These are phyloP conservation scores for Barnettozyma californica DNA, from an alignment of 805 yeast species.

Conservation along the genomic window DNA sequence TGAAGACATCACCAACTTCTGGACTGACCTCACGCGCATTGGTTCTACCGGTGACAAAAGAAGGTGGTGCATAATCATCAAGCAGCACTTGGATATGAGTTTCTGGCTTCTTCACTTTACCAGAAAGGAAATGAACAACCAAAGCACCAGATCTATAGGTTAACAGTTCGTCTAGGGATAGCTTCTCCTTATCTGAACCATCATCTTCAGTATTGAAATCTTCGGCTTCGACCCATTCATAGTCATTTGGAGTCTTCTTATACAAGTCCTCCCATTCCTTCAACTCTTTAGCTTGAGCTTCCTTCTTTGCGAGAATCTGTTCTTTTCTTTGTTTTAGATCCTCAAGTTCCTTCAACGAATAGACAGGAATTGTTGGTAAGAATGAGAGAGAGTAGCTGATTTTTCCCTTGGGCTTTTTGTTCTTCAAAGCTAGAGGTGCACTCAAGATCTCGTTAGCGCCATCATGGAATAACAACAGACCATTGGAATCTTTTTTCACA, in stretches of 20 bases:
- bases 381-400: constrained; percentile 55
- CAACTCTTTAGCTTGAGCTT: constrained; percentile 29
- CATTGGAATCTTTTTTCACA: constrained; percentile 42
- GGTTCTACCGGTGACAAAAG: constrained; percentile 45
- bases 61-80: constrained; percentile 61
- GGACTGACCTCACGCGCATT: constrained; percentile 40
- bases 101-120: constrained; percentile 43
- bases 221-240: constrained; percentile 53
- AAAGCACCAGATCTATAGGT: constrained; percentile 58
- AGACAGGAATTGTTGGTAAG: constrained; percentile 60
- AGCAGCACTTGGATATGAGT: constrained; percentile 52
- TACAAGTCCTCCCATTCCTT: constrained; percentile 45
- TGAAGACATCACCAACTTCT: constrained; percentile 53
- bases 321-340: constrained; percentile 40
- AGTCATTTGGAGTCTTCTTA: constrained; percentile 52
- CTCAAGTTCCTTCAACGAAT: constrained; percentile 49
- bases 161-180: constrained; percentile 48
- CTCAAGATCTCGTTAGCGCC: constrained; percentile 42
- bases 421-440: constrained; percentile 27
- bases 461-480: constrained; percentile 44
- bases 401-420: constrained; percentile 44
- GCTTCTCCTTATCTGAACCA: constrained; percentile 35
- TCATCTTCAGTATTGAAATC: constrained; percentile 36
- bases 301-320: constrained; percentile 32
- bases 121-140: constrained; percentile 47